Evolutionary conservation across 495 filamentous ascomycete genomes (phyloP), one percentile per base, ranked within the genome.

Genomic region (Delitschia confertaspora): DNA sequence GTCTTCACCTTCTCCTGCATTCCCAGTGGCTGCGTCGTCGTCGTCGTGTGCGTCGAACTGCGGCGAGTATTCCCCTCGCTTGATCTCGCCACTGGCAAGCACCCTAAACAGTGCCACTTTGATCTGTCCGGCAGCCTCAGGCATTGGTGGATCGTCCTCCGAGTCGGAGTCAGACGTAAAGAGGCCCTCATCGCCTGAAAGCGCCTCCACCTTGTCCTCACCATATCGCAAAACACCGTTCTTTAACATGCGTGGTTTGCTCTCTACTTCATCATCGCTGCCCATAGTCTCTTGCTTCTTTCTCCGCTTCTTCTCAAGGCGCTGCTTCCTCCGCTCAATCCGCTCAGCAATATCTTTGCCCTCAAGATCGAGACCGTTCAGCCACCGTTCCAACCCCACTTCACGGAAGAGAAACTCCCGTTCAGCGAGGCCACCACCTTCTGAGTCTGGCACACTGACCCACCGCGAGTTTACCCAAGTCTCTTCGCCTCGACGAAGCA

Each of bases 391-490:
- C 18, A 99, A 66, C 0, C 93, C 91, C 34, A 99, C 91, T 61
- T 99, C 91, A 33, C 91, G 85, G 65, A 99, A 99, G 40, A 96
- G 67, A 54, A 99, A 99, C 57, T 99, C 91, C 45, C 89, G 76
- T 68, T 99, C 91, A 33, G 91, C 91, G 21, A 99, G 78, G 10
- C 88, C 88, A 18, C 88, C 88, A 17, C 88, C 88, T 65, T 96
- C 89, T 2, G 82, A 82, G 8, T 84, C 78, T 2, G 88, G 86
- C 3, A 98, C 77, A 57, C 89, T 86, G 46, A 99, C 91, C 91
- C 91, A 99, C 59, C 91, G 71, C 7, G 88, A 95, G 53, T 95
- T 95, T 18, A 99, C 93, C 91, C 91, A 99, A 0, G 91, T 99
- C 64, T 99, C 91, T 51, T 95, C 91, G 30, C 93, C 93, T 14